Base-by-base conservation (phyloP, 2,329 filamentous ascomycete species). In the Cercospora canescens region DNA sequence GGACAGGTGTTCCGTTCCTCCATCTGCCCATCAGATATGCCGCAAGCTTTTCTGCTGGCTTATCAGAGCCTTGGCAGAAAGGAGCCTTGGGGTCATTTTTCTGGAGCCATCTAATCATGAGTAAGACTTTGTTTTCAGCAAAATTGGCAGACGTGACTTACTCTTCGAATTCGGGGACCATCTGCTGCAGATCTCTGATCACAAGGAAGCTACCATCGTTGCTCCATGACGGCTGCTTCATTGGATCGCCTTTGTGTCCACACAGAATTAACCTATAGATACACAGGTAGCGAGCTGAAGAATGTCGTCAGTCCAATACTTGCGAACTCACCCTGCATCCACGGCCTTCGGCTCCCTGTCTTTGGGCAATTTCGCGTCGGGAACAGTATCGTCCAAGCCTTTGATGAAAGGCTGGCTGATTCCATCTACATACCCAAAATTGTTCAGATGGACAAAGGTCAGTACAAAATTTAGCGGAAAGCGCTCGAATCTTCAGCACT, bases 21-120 rank as follows among this genome's bases (percentile, higher is more conserved):
- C 56, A 59, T 59, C 56, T 59, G 56, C 56, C 56, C 56, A 59
- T 59, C 56, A 59, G 56, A 30, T 59, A 59, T 59, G 56, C 56
- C 56, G 56, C 56, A 59, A 59, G 56, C 21, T 59, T 59, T 59
- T 59, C 56, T 59, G 56, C 56, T 59, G 56, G 56, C 34, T 59
- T 41, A 30, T 59, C 56, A 41, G 56, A 59, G 56, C 34, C 56
- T 59, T 59, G 35, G 56, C 56, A 59, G 56, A 59, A 59, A 59
- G 56, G 56, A 59, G 56, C 56, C 32, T 59, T 59, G 56, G 56
- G 56, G 21, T 34, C 56, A 30, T 59, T 59, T 39, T 41, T 14
- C 56, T 59, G 56, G 56, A 59, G 56, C 56, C 56, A 59, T 59
- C 56, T 59, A n/a, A 59, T 59, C 35, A 45, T 45, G 56, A 5